These are phyloP conservation scores for Neocallimastix lanati DNA, from an alignment of 192 early-diverging fungal genomes.

Conservation along the genomic window DNA sequence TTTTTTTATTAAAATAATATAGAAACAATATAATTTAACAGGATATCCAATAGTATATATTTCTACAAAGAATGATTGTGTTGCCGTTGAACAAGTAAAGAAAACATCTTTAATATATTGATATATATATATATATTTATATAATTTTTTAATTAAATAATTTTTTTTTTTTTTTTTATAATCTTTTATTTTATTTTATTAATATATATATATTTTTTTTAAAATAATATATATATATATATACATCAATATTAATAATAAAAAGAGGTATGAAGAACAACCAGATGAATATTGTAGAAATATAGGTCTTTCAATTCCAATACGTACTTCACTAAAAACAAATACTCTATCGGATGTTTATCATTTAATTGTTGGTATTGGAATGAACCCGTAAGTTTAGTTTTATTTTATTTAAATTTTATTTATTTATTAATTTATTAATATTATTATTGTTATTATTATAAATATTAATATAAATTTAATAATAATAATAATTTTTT, in stretches of 20 bases:
- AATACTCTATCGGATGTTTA: conserved; percentile 72
- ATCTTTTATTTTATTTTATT: too few relatives aligned
- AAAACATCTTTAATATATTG: background rate
- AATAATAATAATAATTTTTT: too few relatives aligned
- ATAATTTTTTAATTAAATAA: too few relatives aligned
- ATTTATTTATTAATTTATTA: too few relatives aligned
- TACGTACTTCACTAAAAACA: conserved; percentile 78
- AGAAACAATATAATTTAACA: conserved; percentile 69
- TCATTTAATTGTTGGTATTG: conserved; percentile 61
- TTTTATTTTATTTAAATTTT: background rate
- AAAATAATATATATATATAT: too few relatives aligned
- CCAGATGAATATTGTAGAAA: conserved; percentile 91
- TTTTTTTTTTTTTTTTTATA: too few relatives aligned
- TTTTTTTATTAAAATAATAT: too few relatives aligned
- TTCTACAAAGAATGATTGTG: conserved; percentile 84
- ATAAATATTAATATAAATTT: too few relatives aligned
- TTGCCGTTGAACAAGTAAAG: conserved; percentile 56
- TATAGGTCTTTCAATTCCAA: conserved; percentile 67
- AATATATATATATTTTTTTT: too few relatives aligned
- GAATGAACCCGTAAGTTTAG: conserved; percentile 54
- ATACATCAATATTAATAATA: too few relatives aligned
- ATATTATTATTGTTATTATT: too few relatives aligned
- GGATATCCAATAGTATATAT: conserved; percentile 77
- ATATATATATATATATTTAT: background rate
- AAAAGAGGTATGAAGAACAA: conserved; percentile 60